These are phyloP conservation scores for Puccinia horiana DNA, from an alignment of 1,284 basidiomycete species.

Conservation along the genomic window DNA sequence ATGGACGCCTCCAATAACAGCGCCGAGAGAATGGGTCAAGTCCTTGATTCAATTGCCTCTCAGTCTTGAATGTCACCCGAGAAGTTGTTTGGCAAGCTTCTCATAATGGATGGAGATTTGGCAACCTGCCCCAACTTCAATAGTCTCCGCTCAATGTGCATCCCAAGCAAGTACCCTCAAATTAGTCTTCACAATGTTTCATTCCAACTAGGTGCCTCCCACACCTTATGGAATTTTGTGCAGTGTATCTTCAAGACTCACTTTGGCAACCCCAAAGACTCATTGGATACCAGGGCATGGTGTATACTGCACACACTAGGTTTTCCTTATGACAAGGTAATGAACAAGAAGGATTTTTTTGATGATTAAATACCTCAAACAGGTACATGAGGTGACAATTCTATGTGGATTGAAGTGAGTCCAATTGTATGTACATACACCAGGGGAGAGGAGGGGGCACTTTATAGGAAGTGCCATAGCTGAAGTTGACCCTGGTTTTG, in stretches of 20 bases:
- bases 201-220: conserved; percentile 9
- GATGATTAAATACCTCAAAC: conserved; percentile 2
- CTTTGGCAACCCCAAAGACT: neutral
- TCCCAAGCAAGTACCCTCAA: neutral
- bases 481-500: neutral
- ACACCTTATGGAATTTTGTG: conserved; percentile 21
- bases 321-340: neutral
- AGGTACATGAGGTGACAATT: neutral
- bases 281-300: conserved; percentile 8
- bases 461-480: neutral
- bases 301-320: neutral
- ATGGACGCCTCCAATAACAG: conserved; percentile 16
- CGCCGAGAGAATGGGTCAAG: conserved; percentile 13
- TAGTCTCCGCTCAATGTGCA: neutral
- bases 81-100: neutral
- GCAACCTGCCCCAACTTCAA: conserved; percentile 1
- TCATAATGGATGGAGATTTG: neutral
- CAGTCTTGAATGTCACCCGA: neutral
- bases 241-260: conserved; percentile 3
- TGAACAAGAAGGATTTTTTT: neutral
- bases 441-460: no score
- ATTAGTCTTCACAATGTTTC: neutral
- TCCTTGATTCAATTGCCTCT: neutral
- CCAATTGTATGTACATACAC: neutral
- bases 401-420: neutral